Percentiles rank a stretch among this genome's conserved stretches.
Conservation (phyloP, 2,329 filamentous ascomycete genomes). For the Aspergillus fischeri region DNA sequence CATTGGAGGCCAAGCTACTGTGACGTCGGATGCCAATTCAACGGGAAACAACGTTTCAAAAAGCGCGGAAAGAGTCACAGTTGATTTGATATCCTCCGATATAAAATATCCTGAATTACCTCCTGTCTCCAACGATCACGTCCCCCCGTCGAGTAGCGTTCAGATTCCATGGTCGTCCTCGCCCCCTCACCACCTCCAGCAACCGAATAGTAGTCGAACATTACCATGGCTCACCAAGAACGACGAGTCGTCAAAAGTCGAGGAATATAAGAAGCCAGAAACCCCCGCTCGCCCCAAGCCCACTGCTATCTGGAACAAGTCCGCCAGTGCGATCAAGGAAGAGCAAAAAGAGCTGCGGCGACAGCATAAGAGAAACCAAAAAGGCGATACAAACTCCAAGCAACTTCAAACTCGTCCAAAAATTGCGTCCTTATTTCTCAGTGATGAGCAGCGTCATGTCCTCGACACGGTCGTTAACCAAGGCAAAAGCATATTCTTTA, state of each 20-base stretch:
- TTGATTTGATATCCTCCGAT: slow-evolving; percentile 15
- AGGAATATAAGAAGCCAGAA: slow-evolving; percentile 24
- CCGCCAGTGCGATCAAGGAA: slow-evolving; percentile 69
- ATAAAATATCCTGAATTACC: slow-evolving; percentile 36
- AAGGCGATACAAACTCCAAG: slow-evolving; percentile 41
- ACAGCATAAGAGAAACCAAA: slow-evolving; percentile 50
- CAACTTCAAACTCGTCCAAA: slow-evolving; percentile 31
- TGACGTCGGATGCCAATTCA: slow-evolving; percentile 5
- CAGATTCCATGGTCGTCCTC: slow-evolving; percentile 68
- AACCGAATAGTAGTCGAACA: slow-evolving; percentile 57
- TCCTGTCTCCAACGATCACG: slow-evolving; percentile 23
- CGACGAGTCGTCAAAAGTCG: slow-evolving; percentile 25
- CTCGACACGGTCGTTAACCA: slow-evolving; percentile 75
- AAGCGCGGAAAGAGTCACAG: slow-evolving; percentile 6
- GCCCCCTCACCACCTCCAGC: slow-evolving; percentile 42
- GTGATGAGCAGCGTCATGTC: slow-evolving; percentile 80
- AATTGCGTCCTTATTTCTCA: slow-evolving; percentile 64
- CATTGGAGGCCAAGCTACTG: slow-evolving; percentile 1
- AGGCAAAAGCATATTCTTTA: slow-evolving; percentile 92
- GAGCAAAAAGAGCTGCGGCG: slow-evolving; percentile 70
- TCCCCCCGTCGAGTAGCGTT: slow-evolving; percentile 49
- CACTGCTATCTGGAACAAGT: slow-evolving; percentile 65
- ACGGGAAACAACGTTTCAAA: background rate
- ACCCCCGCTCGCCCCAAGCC: slow-evolving; percentile 45
- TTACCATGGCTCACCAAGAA: slow-evolving; percentile 54